A percentile compares a stretch with the other conserved stretches of the same genome.
These are phyloP conservation scores for Rhododendron molle DNA, from an alignment of 148 eudicot species.

Conservation along the genomic window DNA sequence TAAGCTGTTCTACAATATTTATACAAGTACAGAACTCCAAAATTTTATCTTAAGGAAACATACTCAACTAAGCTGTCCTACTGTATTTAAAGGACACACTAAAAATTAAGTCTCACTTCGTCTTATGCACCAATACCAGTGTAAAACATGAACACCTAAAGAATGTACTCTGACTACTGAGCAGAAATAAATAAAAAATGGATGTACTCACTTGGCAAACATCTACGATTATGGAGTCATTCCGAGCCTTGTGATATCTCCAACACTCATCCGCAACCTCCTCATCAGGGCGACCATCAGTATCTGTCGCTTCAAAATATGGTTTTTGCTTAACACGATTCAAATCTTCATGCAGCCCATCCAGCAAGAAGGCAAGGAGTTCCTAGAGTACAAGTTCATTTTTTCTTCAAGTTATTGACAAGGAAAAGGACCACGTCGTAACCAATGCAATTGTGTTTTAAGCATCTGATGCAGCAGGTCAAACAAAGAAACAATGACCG, in stretches of 20 bases:
- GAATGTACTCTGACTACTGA: neutral
- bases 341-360: conserved; percentile 93
- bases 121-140: neutral
- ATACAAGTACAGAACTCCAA: neutral
- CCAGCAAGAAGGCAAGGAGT: conserved; percentile 91
- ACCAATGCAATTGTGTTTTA: neutral
- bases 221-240: conserved; percentile 86
- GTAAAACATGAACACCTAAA: neutral
- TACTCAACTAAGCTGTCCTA: neutral
- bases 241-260: conserved; percentile 82
- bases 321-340: conserved; percentile 94
- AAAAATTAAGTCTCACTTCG: neutral
- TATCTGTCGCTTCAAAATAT: conserved; percentile 76
- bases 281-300: conserved; percentile 78
- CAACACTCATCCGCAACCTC: conserved; percentile 91
- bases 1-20: neutral
- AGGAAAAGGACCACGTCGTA: neutral
- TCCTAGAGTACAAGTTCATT: conserved; percentile 40
- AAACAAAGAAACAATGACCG: neutral
- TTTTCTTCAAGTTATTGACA: neutral
- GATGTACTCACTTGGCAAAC: conserved; percentile 54
- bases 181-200: neutral
- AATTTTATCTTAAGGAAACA: neutral
- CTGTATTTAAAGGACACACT: neutral
- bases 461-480: neutral